Percentiles rank a stretch among this genome's conserved stretches.
These are phyloP conservation scores for Amanita polypyramis DNA, from an alignment of 768 basidiomycete species.

Conservation along the genomic window DNA sequence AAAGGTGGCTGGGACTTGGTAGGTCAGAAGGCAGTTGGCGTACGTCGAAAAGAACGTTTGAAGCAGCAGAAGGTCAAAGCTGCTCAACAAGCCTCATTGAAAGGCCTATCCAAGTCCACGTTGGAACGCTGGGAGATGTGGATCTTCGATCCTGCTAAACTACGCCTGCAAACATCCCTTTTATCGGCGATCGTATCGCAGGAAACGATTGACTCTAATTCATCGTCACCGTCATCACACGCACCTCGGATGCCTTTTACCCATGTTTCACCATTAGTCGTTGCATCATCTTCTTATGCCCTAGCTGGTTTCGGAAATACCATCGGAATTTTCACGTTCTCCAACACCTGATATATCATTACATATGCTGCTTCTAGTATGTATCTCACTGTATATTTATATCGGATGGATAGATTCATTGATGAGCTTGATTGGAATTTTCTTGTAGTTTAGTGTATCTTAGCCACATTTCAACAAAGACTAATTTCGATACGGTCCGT, in stretches of 20 bases:
- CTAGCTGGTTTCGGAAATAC: slow-evolving; percentile 78
- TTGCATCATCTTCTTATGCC: slow-evolving; percentile 32
- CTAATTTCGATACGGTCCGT: background rate
- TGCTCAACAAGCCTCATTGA: slow-evolving; percentile 9
- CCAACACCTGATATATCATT: background rate
- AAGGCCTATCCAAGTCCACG: slow-evolving; percentile 51
- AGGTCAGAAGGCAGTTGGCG: slow-evolving; percentile 48
- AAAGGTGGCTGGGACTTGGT: slow-evolving; percentile 71
- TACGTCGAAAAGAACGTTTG: slow-evolving; percentile 53
- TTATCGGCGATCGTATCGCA: slow-evolving; percentile 25
- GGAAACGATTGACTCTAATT: background rate
- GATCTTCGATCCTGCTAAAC: slow-evolving; percentile 53
- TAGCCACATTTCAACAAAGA: background rate
- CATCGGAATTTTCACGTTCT: slow-evolving; percentile 38
- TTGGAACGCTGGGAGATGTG: slow-evolving; percentile 81
- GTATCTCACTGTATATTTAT: background rate
- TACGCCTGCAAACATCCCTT: slow-evolving; percentile 37
- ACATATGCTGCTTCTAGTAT: background rate
- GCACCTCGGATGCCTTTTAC: slow-evolving; percentile 70
- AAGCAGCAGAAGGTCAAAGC: slow-evolving; percentile 17
- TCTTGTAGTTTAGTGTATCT: background rate
- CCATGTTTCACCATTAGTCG: slow-evolving; percentile 53
- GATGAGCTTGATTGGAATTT: background rate
- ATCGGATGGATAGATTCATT: background rate
- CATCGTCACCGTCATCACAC: background rate